Evolutionary conservation across 345 rosid species (phyloP).

Genomic region (Acer negundo): DNA sequence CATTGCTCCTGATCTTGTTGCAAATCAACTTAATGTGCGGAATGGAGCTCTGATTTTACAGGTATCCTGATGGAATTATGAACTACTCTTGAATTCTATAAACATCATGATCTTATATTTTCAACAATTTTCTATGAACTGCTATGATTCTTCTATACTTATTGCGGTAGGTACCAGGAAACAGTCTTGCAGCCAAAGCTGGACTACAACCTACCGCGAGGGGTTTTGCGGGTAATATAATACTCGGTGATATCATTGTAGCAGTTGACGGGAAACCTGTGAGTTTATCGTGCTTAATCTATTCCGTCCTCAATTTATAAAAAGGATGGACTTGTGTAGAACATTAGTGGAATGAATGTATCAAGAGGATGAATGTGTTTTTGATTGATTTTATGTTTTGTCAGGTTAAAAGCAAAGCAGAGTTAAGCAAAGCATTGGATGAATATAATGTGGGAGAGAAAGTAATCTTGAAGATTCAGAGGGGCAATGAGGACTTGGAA

Average conservation of each 20-base stretch:
- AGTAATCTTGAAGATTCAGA: slow-evolving; percentile 63
- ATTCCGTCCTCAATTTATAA: no score
- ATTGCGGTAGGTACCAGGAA: slow-evolving; percentile 60
- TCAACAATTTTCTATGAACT: neutral
- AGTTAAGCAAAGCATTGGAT: slow-evolving; percentile 68
- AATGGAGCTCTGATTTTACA: slow-evolving; percentile 87
- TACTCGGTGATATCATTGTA: slow-evolving; percentile 83
- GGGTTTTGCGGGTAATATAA: slow-evolving; percentile 85
- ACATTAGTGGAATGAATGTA: neutral
- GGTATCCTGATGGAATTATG: slow-evolving; percentile 35
- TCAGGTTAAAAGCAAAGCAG: slow-evolving; percentile 89
- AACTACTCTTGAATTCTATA: neutral
- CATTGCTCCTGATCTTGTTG: slow-evolving; percentile 80
- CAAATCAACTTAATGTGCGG: slow-evolving; percentile 90
- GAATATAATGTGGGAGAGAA: slow-evolving; percentile 78
- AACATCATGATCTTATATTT: neutral
- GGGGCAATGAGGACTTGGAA: slow-evolving; percentile 67
- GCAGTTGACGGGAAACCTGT: slow-evolving; percentile 74
- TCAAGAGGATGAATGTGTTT: neutral
- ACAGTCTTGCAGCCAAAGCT: slow-evolving; percentile 72
- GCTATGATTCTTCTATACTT: neutral
- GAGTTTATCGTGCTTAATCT: slow-evolving; percentile 20
- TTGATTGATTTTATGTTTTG: neutral
- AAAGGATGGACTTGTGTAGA: neutral
- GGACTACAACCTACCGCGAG: slow-evolving; percentile 77